Conservation (phyloP, 208 protist species). For the Crithidia thermophila region DNA sequence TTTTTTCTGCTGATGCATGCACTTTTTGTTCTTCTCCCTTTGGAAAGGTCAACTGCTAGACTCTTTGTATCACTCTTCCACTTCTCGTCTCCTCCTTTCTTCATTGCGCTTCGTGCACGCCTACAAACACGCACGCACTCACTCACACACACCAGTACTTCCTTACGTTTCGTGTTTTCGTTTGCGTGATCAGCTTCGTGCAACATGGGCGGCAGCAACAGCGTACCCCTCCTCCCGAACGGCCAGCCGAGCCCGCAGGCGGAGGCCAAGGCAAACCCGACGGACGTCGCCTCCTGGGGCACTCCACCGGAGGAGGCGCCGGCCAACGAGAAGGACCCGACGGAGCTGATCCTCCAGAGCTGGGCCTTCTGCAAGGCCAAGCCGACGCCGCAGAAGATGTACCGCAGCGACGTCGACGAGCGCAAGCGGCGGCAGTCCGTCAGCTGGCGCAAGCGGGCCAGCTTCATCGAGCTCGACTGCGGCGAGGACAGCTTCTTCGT, state of each 20-base stretch:
- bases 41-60: too few relatives aligned
- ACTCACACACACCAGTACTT: not conserved
- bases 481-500: slow-evolving; percentile 95
- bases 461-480: slow-evolving; percentile 93
- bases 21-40: too few relatives aligned
- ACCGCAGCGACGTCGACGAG: slow-evolving; percentile 88
- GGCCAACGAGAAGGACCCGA: slow-evolving; percentile 65
- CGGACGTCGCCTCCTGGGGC: slow-evolving; percentile 64
- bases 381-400: slow-evolving; percentile 59
- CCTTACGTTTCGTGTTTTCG: not conserved
- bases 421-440: slow-evolving; percentile 62
- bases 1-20: too few relatives aligned
- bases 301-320: slow-evolving; percentile 72
- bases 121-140: not conserved
- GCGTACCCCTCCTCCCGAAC: slow-evolving; percentile 21
- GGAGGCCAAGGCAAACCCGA: slow-evolving; percentile 21
- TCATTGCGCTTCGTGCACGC: not conserved
- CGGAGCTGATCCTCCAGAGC: slow-evolving; percentile 90
- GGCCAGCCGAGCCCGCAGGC: slow-evolving; percentile 37
- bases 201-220: slow-evolving; percentile 28
- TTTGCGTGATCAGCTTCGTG: not conserved
- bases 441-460: slow-evolving; percentile 85
- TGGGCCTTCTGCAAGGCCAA: slow-evolving; percentile 94
- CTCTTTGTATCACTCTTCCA: slow-evolving; percentile 2
- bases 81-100: not conserved